Conservation (phyloP, 441 rosid genomes). For the California macrophylla region DNA sequence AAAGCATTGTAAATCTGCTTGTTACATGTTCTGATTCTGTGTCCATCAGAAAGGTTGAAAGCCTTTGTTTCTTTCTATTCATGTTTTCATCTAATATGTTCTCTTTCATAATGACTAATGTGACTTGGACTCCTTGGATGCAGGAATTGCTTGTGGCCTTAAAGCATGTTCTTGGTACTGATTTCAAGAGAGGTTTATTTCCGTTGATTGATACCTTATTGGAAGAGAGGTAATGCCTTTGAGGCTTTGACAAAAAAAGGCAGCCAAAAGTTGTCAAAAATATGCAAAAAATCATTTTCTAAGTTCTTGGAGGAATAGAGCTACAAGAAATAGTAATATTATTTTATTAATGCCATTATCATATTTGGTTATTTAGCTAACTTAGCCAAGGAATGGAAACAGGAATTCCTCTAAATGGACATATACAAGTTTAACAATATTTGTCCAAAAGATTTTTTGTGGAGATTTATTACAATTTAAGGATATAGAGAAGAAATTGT, state of each 20-base stretch:
- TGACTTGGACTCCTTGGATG: constrained; percentile 25
- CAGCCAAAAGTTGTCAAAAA: not conserved
- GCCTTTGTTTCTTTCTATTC: constrained; percentile 8
- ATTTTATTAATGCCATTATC: not conserved
- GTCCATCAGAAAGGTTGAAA: constrained; percentile 76
- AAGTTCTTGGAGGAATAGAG: not conserved
- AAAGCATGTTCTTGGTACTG: constrained; percentile 96
- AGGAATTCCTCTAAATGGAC: not conserved
- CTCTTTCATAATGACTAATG: constrained; percentile 16
- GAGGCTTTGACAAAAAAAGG: not conserved
- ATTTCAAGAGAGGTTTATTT: constrained; percentile 95
- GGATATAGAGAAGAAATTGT: not conserved
- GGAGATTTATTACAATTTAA: not conserved
- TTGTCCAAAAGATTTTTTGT: not conserved
- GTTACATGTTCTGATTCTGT: constrained; percentile 95
- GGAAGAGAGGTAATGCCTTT: constrained; percentile 65
- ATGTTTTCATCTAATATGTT: constrained; percentile 11
- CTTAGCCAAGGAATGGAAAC: not conserved
- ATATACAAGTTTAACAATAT: not conserved
- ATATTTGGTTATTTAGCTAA: not conserved
- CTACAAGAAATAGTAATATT: not conserved
- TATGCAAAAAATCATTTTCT: not conserved
- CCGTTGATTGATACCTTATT: constrained; percentile 84
- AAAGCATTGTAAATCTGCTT: constrained; percentile 93
- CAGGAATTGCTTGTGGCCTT: constrained; percentile 91